Evolutionary conservation across 441 rosid genomes (phyloP), one percentile per base, ranked within the genome.

Genomic region (Pelargonium myrrhifolium): DNA sequence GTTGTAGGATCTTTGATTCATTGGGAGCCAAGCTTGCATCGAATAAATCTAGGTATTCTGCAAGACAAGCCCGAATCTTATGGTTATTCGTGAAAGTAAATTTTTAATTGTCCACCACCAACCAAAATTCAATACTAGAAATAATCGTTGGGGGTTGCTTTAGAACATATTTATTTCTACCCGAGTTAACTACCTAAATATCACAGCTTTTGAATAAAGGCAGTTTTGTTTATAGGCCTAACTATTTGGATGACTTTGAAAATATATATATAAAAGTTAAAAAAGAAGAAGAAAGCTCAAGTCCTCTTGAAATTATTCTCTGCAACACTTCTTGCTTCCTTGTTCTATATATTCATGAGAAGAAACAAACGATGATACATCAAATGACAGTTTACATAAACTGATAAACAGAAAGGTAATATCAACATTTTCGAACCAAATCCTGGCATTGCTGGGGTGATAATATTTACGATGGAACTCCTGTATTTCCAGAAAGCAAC

Each of bases 371-470:
- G 55, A 74, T 64, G 43, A 35, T 9, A 1, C 63, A 42, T 24
- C 22, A 63, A 62, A 62, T 63, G 40, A 55, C 4, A 67, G 35
- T 55, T 62, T 40, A 70, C 15, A 65, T 22, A 69, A 64, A 53
- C 9, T 6, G n/a, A n/a, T n/a, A n/a, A n/a, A n/a, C n/a, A n/a
- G n/a, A 7, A 53, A 18, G 24, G 15, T 22, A 24, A 59, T 11
- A 24, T 12, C 8, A 3, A 35, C 39, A 24, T 60, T 59, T 24
- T 17, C 45, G 80, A 93, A 93, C 98, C 98, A 93, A 71, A 93
- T 89, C 78, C 96, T 85, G 63, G 96, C 88, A 77, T 93, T 93
- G 89, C 92, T 90, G 1, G 97, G 98, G 75, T 90, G 97, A 82
- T 93, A 93, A 78, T 80, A 86, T 79, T 87, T 85, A 43, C 83